phyloP scores from a whole-genome alignment of 495 filamentous ascomycete species.

The Terfezia boudieri region DNA sequence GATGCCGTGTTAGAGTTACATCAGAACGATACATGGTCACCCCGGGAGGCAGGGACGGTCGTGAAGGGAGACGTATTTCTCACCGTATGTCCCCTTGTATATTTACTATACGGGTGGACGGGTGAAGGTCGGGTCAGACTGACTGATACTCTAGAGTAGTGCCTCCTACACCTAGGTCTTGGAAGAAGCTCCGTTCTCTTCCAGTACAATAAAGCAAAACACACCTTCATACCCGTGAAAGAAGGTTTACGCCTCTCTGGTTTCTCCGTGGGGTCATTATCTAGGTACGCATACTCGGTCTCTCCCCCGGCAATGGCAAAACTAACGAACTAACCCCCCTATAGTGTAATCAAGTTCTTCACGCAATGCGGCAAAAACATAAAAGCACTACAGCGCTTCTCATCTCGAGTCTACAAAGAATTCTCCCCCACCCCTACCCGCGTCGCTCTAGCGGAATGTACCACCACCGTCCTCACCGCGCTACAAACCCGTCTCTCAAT shows the following conservation, averaged over 20 bases:
- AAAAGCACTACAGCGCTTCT: slow-evolving; percentile 30
- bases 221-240: slow-evolving; percentile 34
- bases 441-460: slow-evolving; percentile 38
- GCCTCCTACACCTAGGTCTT: slow-evolving; percentile 48
- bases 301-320: too few relatives aligned
- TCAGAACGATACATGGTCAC: slow-evolving; percentile 6
- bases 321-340: too few relatives aligned
- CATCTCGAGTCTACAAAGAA: slow-evolving; percentile 23
- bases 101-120: too few relatives aligned
- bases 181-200: slow-evolving; percentile 70
- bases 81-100: slow-evolving; percentile 2
- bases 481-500: slow-evolving; percentile 33
- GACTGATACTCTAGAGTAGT: slow-evolving; percentile 18
- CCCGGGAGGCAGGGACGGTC: slow-evolving; percentile 7
- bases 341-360: slow-evolving; percentile 32
- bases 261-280: slow-evolving; percentile 33
- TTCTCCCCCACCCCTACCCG: slow-evolving; percentile 25
- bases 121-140: slow-evolving; percentile 16
- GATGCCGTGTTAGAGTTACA: slow-evolving; percentile 35
- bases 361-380: slow-evolving; percentile 36
- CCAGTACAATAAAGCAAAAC: slow-evolving; percentile 34
- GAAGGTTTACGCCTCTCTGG: slow-evolving; percentile 43
- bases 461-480: slow-evolving; percentile 31
- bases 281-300: slow-evolving; percentile 11
- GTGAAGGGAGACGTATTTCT: slow-evolving; percentile 14